Conservation (phyloP, 345 rosid genomes). For the Gossypium anomalum region DNA sequence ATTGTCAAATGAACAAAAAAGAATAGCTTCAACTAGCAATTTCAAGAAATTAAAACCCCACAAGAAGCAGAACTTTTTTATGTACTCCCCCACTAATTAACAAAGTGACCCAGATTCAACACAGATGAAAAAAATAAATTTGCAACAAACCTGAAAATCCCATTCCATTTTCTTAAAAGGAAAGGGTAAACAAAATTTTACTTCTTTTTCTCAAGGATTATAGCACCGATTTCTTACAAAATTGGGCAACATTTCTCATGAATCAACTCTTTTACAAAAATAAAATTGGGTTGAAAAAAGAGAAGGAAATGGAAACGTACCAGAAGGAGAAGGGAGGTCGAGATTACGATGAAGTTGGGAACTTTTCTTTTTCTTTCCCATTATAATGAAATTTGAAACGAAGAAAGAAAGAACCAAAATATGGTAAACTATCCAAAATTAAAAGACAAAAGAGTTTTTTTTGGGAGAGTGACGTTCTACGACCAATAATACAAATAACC, state of each 20-base stretch:
- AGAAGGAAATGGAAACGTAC: conserved; percentile 16
- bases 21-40: neutral
- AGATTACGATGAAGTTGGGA: conserved; percentile 4
- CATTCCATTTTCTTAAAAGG: neutral
- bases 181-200: neutral
- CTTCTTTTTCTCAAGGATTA: neutral
- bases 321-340: conserved; percentile 34
- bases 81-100: neutral
- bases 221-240: neutral
- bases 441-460: neutral
- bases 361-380: conserved; percentile 47
- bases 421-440: conserved; percentile 11
- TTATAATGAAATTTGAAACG: conserved; percentile 3
- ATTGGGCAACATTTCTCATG: neutral
- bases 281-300: too few species aligned
- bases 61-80: neutral
- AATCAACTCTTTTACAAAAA: neutral
- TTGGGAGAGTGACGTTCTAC: neutral
- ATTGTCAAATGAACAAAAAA: neutral
- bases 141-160: conserved; percentile 7
- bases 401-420: neutral
- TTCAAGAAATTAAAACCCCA: neutral
- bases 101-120: neutral
- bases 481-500: neutral
- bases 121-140: neutral